A percentile compares a stretch with the other conserved stretches of the same genome.
Evolutionary conservation across 1,284 basidiomycete species (phyloP).

Genomic region (Gymnopus androsaceus): DNA sequence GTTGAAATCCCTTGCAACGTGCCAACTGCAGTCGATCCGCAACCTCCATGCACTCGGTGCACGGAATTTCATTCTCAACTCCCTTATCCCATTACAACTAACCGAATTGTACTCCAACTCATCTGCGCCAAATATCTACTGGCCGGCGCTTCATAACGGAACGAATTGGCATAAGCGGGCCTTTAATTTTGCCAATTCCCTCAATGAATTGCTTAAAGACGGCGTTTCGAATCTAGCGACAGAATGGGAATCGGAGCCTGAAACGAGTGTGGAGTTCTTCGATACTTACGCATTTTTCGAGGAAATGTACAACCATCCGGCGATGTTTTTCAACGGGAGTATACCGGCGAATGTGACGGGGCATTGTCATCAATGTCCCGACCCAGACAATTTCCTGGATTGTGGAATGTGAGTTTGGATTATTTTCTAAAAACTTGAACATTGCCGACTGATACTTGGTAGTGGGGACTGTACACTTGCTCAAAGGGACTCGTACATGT

Average conservation of each 20-base stretch:
- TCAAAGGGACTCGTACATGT: conserved; percentile 26
- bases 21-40: too few relatives aligned
- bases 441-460: conserved; percentile 16
- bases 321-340: conserved; percentile 13
- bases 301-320: conserved; percentile 16
- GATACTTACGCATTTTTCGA: conserved; percentile 17
- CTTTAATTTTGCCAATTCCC: conserved; percentile 42
- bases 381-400: conserved; percentile 19
- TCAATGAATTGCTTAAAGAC: conserved; percentile 44
- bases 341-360: conserved; percentile 16
- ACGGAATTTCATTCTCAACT: conserved; percentile 35
- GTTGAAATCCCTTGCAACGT: conserved; percentile 40
- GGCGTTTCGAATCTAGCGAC: too few relatives aligned
- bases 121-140: conserved; percentile 45
- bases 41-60: conserved; percentile 43
- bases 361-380: conserved; percentile 25
- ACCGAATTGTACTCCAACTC: conserved; percentile 41
- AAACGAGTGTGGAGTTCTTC: conserved; percentile 8
- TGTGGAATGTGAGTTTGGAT: conserved; percentile 21
- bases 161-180: conserved; percentile 51
- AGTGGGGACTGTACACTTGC: conserved; percentile 16
- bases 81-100: conserved; percentile 44
- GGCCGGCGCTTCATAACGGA: conserved; percentile 44
- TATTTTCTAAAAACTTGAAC: background rate
- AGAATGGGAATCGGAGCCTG: conserved; percentile 38